Evolutionary conservation across 2,329 filamentous ascomycete species (phyloP).

Genomic region (Akanthomyces muscarius): DNA sequence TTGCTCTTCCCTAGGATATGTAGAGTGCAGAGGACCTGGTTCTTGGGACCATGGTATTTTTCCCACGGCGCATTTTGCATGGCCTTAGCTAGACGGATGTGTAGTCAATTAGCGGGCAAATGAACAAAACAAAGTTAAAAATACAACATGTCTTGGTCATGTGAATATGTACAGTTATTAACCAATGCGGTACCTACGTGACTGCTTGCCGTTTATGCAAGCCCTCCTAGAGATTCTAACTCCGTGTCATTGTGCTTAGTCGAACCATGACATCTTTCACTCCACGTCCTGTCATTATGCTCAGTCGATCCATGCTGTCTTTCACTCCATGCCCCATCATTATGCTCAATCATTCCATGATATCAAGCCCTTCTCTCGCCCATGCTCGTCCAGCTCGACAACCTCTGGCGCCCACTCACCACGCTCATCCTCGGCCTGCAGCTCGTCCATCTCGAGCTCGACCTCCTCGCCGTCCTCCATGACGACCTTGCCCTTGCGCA

Average conservation of each 20-base stretch:
- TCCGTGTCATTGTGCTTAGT: too few species aligned
- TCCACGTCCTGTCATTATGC: too few species aligned
- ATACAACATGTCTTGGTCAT: not conserved
- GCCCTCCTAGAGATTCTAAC: not conserved
- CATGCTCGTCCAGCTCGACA: conserved; percentile 49
- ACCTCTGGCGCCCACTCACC: conserved; percentile 52
- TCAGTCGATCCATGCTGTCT: conserved; percentile 32
- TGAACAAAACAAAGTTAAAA: conserved; percentile 15
- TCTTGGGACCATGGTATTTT: not conserved
- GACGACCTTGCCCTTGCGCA: conserved; percentile 45
- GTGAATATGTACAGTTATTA: not conserved
- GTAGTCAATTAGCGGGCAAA: conserved; percentile 14
- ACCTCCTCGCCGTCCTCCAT: conserved; percentile 51
- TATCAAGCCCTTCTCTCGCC: conserved; percentile 48
- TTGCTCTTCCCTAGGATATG: not conserved
- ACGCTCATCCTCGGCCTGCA: conserved; percentile 51
- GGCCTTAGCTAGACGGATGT: conserved; percentile 15
- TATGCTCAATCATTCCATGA: conserved; percentile 35
- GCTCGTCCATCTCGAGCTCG: conserved; percentile 44
- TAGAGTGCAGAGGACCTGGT: conserved; percentile 14
- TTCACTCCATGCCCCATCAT: too few species aligned
- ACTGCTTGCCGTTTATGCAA: not conserved
- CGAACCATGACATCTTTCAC: too few species aligned
- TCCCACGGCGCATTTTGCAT: conserved; percentile 17
- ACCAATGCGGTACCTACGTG: too few species aligned